Percentiles rank a stretch among this genome's conserved stretches.
phyloP scores from a whole-genome alignment of 495 filamentous ascomycete genomes.

The Pyronema omphalodes region DNA sequence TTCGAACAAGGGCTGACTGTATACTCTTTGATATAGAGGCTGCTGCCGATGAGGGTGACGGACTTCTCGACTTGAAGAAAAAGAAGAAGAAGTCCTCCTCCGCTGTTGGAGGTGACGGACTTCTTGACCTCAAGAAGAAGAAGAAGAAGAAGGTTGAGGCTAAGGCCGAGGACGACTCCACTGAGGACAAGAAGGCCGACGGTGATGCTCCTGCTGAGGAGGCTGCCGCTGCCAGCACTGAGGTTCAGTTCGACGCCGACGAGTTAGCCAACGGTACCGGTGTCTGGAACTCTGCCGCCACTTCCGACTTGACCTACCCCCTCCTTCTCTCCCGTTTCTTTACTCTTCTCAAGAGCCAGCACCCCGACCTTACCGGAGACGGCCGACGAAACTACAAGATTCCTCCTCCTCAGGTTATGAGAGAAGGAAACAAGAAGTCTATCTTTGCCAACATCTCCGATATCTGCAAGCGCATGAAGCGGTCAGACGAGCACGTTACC shows the following conservation, averaged over 20 bases:
- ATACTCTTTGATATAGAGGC: neutral
- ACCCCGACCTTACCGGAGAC: constrained; percentile 77
- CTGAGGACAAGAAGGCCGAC: constrained; percentile 65
- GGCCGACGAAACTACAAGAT: constrained; percentile 90
- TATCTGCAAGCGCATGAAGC: constrained; percentile 83
- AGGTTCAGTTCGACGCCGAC: constrained; percentile 37
- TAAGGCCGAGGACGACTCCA: constrained; percentile 48
- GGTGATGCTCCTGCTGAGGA: constrained; percentile 36
- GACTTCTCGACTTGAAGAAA: constrained; percentile 39
- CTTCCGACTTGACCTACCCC: constrained; percentile 59
- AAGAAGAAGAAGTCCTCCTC: constrained; percentile 95
- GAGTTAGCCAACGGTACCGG: constrained; percentile 83
- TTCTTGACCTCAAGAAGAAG: constrained; percentile 19
- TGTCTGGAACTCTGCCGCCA: constrained; percentile 73
- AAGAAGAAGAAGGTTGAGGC: constrained; percentile 31
- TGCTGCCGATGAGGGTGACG: constrained; percentile 11
- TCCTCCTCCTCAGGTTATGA: constrained; percentile 92
- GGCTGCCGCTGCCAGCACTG: constrained; percentile 31
- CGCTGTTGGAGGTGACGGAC: constrained; percentile 41
- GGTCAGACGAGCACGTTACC: constrained; percentile 89
- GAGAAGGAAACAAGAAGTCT: constrained; percentile 99
- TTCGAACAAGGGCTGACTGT: neutral
- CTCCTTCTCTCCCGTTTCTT: constrained; percentile 80
- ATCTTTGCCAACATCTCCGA: constrained; percentile 96
- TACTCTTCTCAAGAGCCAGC: constrained; percentile 71